Base-by-base conservation (phyloP, 163 green algal genomes). In the Trebouxiophyceae sp. region DNA sequence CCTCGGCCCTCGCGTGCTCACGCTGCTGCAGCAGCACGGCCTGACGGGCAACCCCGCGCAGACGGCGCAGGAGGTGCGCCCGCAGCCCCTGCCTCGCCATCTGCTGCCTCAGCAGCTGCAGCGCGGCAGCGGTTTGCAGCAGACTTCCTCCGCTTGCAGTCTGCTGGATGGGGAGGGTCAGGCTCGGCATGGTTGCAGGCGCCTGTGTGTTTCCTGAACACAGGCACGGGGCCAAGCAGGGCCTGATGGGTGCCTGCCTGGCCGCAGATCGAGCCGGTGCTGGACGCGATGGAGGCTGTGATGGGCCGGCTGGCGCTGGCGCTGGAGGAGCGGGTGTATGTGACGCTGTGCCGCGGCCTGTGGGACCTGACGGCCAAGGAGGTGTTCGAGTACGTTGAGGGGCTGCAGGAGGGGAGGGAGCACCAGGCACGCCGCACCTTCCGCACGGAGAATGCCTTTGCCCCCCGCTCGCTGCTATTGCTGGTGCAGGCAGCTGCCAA, bases 291-390 rank as follows among this genome's bases (percentile, higher is more conserved):
- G 60, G 76, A 83, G 58, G 68, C 77, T 30, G 68, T 80, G 50
- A 45, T 87, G 33, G 63, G 57, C 33, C 70, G 63, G 55, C 73
- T 87, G 67, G 45, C 63, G 28, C 59, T 60, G 28, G 60, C 69
- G 32, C 64, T 87, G 56, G 81, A 87, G 63, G 70, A 63, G 8
- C 73, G 81, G 1, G 81, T 86, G 54, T 84, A 80, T 65, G 81
- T 86, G 7, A 76, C 81, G 12, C 64, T 87, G n/a, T 63, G 67
- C 2, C 76, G 81, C 45, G 81, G 81, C n/a, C 67, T 87, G 64
- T 87, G 81, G 81, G 81, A 87, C 66, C 72, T 83, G 33, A 76
- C 78, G n/a, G 64, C 69, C 63, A 77, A 75, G 54, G 75, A 87
- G 28, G 70, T 87, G 56, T 76, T 79, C 45, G 72, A 80, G 29